Evolutionary conservation across 345 rosid genomes (phyloP), one percentile per base, ranked within the genome.

Genomic region (Lepidium didymum): DNA sequence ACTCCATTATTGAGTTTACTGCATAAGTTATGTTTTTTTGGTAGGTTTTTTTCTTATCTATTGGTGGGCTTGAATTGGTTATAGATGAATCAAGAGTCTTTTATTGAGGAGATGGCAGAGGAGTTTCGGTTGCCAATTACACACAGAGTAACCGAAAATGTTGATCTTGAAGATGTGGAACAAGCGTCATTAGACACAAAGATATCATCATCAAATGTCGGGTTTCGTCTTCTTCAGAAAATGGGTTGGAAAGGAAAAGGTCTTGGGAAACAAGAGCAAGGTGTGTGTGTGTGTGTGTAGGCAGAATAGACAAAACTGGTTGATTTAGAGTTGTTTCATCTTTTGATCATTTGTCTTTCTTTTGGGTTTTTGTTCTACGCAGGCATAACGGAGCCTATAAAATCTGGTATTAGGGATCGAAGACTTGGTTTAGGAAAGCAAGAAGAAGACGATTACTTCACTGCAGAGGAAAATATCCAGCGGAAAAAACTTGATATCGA

Each of bases 161-260:
- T 94, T 47, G 93, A 91, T 68, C 72, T 91, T 41, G 99, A 91
- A 57, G 79, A 85, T 58, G 99, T 91, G 64, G 97, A 94, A 44
- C 97, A 91, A 75, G 97, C 97, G 1, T 86, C 96, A 0, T 64
- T 91, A 21, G 97, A 91, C 67, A 89, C 92, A 3, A 81, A 67
- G 77, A 80, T 94, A 79, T 69, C 95, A 8, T 86, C 91, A 1
- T 81, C 97, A n/a, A 94, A 94, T 70, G 70, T 94, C 25, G 97
- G 99, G 44, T 94, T 87, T 78, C 88, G 89, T 72, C 99, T 94
- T 75, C 93, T 94, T 62, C 95, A 88, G 69, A 94, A 91, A 73
- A 94, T 94, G 99, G 99, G 99, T 15, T 94, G 99, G 99, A 94
- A 87, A 76, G 99, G 97, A 42, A 89, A 89, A 76, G 97, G 99